Evolutionary conservation across 768 basidiomycete genomes (phyloP).

Genomic region (Phaeolepiota aurea): DNA sequence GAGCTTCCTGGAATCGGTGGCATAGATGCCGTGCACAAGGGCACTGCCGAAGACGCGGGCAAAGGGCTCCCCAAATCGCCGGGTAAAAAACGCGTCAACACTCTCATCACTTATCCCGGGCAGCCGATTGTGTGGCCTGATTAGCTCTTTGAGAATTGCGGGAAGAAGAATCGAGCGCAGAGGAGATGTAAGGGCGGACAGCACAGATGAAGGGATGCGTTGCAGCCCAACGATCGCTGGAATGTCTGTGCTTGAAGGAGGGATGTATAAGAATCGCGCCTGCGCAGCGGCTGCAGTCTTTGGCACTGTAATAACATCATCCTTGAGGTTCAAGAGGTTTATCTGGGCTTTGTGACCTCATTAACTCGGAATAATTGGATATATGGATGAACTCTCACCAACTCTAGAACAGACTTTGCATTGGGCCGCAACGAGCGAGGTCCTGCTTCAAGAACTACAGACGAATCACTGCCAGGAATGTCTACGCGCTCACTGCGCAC

Average conservation of each 20-base stretch:
- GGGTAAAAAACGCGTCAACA: conserved; percentile 66
- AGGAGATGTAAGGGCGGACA: conserved; percentile 28
- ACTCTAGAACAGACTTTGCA: conserved; percentile 62
- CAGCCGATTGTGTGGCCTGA: conserved; percentile 36
- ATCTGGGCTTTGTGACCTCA: conserved; percentile 44
- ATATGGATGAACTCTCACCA: conserved; percentile 51
- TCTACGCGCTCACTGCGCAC: conserved; percentile 50
- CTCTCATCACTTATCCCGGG: conserved; percentile 58
- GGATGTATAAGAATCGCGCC: conserved; percentile 65
- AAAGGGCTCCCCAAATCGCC: conserved; percentile 65
- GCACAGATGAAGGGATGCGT: conserved; percentile 33
- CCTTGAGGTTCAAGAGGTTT: conserved; percentile 56
- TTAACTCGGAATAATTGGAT: too few relatives aligned
- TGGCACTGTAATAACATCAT: conserved; percentile 58
- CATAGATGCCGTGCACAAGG: conserved; percentile 89
- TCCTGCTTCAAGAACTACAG: conserved; percentile 73
- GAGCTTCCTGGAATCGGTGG: conserved; percentile 68
- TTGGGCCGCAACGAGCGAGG: conserved; percentile 82
- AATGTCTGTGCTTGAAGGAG: conserved; percentile 13
- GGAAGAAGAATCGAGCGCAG: conserved; percentile 39
- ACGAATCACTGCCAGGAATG: conserved; percentile 17
- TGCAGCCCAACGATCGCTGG: conserved; percentile 39
- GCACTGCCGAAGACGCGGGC: conserved; percentile 74
- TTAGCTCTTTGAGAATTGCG: conserved; percentile 50
- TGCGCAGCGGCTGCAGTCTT: conserved; percentile 64